A percentile compares a stretch with the other conserved stretches of the same genome.
phyloP scores from a whole-genome alignment of 2,329 filamentous ascomycete species.

The Lecanicillium sp. region DNA sequence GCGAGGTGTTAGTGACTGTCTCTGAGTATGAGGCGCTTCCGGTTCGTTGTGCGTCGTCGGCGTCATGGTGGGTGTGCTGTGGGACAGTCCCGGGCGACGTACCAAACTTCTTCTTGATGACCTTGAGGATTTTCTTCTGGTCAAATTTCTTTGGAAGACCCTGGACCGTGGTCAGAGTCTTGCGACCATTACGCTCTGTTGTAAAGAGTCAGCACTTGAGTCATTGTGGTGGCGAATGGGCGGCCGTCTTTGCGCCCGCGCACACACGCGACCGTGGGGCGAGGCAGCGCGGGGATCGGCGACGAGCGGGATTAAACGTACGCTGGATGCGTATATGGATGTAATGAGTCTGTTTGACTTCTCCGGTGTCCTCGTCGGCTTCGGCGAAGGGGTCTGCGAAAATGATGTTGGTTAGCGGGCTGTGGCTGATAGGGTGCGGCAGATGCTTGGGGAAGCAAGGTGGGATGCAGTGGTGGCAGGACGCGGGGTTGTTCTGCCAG shows the following conservation, averaged over 20 bases:
- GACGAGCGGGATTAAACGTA: conserved; percentile 45
- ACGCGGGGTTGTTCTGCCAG: conserved; percentile 6
- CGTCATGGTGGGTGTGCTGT: not conserved
- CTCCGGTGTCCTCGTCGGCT: conserved; percentile 98
- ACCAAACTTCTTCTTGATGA: conserved; percentile 99
- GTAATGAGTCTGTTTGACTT: conserved; percentile 91
- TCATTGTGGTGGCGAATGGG: conserved; percentile 1
- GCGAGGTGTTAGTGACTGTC: conserved; percentile 13
- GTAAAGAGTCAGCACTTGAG: conserved; percentile 32
- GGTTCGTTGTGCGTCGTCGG: not conserved
- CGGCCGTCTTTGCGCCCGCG: not conserved
- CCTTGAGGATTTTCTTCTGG: conserved; percentile 99
- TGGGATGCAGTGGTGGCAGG: conserved; percentile 3
- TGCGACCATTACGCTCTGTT: conserved; percentile 99
- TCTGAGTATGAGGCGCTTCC: not conserved
- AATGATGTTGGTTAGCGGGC: conserved; percentile 21
- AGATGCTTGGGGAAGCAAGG: not conserved
- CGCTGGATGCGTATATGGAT: conserved; percentile 99
- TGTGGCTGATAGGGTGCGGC: conserved; percentile 6
- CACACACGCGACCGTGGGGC: conserved; percentile 5
- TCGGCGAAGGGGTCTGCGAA: conserved; percentile 97
- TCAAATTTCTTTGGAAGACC: conserved; percentile 98
- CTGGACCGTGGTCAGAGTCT: conserved; percentile 99
- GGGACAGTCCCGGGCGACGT: conserved; percentile 28
- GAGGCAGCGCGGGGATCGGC: conserved; percentile 5